Conservation (phyloP, 2,329 filamentous ascomycete species). For the Karstenula rhodostoma region DNA sequence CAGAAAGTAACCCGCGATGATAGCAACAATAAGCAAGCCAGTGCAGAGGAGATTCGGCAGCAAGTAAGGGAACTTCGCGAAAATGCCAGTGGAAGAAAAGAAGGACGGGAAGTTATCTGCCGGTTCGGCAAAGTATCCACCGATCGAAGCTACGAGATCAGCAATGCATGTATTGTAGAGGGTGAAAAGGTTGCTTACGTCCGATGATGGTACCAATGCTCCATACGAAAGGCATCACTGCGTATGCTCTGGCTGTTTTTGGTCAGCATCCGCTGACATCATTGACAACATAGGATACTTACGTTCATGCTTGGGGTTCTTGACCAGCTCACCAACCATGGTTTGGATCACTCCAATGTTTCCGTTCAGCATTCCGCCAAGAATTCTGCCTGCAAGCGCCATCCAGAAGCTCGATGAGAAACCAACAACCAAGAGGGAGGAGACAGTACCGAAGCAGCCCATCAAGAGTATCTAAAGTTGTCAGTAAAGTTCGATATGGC, state of each 20-base stretch:
- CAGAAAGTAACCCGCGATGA: conserved; percentile 79
- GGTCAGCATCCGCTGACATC: conserved; percentile 8
- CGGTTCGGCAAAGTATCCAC: conserved; percentile 85
- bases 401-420: conserved; percentile 85
- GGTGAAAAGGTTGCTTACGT: conserved; percentile 35
- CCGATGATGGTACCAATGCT: conserved; percentile 88
- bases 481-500: background rate
- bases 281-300: conserved; percentile 49
- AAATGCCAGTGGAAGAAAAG: conserved; percentile 74
- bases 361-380: conserved; percentile 86
- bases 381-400: conserved; percentile 75
- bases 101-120: conserved; percentile 73
- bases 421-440: conserved; percentile 83
- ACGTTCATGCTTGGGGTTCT: conserved; percentile 86
- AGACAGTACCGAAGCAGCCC: conserved; percentile 77
- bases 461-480: conserved; percentile 33
- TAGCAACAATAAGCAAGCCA: conserved; percentile 76
- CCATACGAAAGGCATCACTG: conserved; percentile 96
- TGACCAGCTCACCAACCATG: conserved; percentile 89
- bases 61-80: conserved; percentile 83
- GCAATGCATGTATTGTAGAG: conserved; percentile 14
- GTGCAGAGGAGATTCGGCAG: conserved; percentile 90
- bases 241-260: conserved; percentile 75
- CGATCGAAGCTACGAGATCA: conserved; percentile 69
- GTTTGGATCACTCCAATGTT: conserved; percentile 90